Base-by-base conservation (phyloP, 306 rosid species). In the Casuarina cunninghamiana region DNA sequence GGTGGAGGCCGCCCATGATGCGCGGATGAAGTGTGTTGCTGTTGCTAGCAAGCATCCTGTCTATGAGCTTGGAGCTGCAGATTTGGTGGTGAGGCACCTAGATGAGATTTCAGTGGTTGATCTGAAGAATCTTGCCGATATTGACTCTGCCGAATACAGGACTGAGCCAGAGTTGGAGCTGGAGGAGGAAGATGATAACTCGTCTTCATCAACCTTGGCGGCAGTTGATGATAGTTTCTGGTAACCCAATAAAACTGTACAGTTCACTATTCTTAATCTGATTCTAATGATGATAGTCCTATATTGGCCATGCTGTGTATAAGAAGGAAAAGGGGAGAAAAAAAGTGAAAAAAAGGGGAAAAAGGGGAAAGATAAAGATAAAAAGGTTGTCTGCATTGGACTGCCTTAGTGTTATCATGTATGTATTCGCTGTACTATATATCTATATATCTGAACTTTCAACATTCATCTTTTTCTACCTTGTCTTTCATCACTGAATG, bases 31-130 rank as follows among this genome's bases (percentile, higher is more conserved):
- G 93, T 95, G 99, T 68, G 93, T 95, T 48, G 99, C 97, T 39
- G 96, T 95, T 70, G 99, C 99, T 53, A 95, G 99, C 88, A 93
- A 91, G 86, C 99, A 95, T 86, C 99, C 96, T 13, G 91, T 90
- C 44, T 95, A 93, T 37, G 99, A 95, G 87, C 97, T 95, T 43
- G 87, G 85, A 77, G 98, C 99, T 58, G 98, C 99, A 1, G 97
- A 95, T 74, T 80, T 95, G 85, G 96, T 95, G 49, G 99, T 95
- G 66, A 91, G 93, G 83, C 88, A 62, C 63, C 80, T 95, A 17
- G 90, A 95, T 6, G 99, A 95, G 88, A 90, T 95, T 15, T 81
- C 97, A 3, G 91, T 95, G 67, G 94, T 95, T 42, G 99, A 95
- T 84, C 79, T 95, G 94, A 95, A 95, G 90, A 88, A 88, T 53